Base-by-base conservation (phyloP, 139 green algal species). In the Coccomyxa sp. region DNA sequence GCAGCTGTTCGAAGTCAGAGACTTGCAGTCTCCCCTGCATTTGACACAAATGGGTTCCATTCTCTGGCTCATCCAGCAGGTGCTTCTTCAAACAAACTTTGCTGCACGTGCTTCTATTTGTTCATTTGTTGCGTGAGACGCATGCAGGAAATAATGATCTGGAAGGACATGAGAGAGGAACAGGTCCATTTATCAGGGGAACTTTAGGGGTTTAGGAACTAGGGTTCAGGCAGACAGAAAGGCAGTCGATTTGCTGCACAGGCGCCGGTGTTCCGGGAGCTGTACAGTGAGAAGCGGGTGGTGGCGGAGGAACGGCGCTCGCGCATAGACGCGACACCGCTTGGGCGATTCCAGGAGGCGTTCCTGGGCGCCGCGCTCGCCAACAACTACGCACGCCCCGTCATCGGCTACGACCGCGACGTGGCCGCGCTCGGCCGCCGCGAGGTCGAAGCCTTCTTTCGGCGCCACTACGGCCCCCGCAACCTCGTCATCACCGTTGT, bases 241-340 rank as follows among this genome's bases (percentile, higher is more conserved):
- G 21, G 63, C 63, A 71, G 18, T 15, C 18, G 10, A 28, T 71
- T 9, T 71, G 18, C 63, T n/a, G 27, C 27, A n/a, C 71, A 88
- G 83, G 85, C 84, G 23, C 90, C 92, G 0, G 90, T 94, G 18
- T 96, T 95, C 89, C 86, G 95, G 30, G 85, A 90, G 82, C 89
- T 97, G 60, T 98, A 98, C 88, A 86, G 23, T 28, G 95, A 98
- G 86, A 98, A 98, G 88, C 76, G 86, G 58, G 95, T 98, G 58
- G 89, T 98, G 58, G 77, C 82, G 16, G 94, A 98, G 91, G 94
- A 97, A 88, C 84, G 94, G 32, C 85, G 91, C n/a, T 45, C 95
- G 86, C 82, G 95, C 0, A 88, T 97, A n/a, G 95, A 98, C 71
- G 92, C 92, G 82, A 82, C 87, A 4, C 93, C 94, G 0, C 77